These are phyloP conservation scores for Acacia acuminata DNA, from an alignment of 306 rosid genomes.

Conservation along the genomic window DNA sequence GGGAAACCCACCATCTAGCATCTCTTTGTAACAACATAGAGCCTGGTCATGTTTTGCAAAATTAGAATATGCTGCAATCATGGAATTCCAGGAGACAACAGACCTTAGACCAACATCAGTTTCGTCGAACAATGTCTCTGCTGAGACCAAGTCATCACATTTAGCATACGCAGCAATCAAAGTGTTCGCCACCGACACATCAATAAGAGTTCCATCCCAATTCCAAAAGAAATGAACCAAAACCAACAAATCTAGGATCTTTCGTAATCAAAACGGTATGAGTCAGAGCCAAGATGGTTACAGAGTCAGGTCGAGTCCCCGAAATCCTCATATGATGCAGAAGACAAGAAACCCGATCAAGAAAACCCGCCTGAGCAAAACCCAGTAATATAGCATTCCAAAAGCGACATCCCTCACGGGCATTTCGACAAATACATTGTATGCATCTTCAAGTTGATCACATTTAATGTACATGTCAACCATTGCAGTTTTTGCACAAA, in stretches of 20 bases:
- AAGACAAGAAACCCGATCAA: conserved; percentile 38
- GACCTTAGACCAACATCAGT: conserved; percentile 47
- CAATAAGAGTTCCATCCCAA: conserved; percentile 42
- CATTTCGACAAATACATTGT: conserved; percentile 52
- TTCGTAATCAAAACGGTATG: conserved; percentile 35
- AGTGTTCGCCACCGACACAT: conserved; percentile 62
- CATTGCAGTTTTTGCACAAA: conserved; percentile 55
- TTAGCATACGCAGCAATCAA: conserved; percentile 71
- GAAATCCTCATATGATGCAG: conserved; percentile 53
- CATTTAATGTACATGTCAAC: conserved; percentile 59
- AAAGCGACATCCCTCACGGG: conserved; percentile 49
- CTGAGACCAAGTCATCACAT: conserved; percentile 48
- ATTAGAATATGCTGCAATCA: conserved; percentile 63
- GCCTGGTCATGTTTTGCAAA: conserved; percentile 43
- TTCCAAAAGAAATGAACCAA: conserved; percentile 55
- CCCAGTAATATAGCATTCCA: conserved; percentile 71
- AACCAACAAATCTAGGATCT: conserved; percentile 41
- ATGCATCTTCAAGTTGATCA: conserved; percentile 43
- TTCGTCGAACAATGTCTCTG: conserved; percentile 46
- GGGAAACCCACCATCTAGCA: conserved; percentile 51
- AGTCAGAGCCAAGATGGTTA: conserved; percentile 53
- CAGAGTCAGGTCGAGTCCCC: conserved; percentile 53
- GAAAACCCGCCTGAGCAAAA: conserved; percentile 44
- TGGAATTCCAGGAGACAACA: conserved; percentile 73
- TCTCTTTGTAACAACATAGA: conserved; percentile 44